A percentile compares a stretch with the other conserved stretches of the same genome.
Conservation (phyloP, 164 flowering plant species). For the Magnolia changhungtana region DNA sequence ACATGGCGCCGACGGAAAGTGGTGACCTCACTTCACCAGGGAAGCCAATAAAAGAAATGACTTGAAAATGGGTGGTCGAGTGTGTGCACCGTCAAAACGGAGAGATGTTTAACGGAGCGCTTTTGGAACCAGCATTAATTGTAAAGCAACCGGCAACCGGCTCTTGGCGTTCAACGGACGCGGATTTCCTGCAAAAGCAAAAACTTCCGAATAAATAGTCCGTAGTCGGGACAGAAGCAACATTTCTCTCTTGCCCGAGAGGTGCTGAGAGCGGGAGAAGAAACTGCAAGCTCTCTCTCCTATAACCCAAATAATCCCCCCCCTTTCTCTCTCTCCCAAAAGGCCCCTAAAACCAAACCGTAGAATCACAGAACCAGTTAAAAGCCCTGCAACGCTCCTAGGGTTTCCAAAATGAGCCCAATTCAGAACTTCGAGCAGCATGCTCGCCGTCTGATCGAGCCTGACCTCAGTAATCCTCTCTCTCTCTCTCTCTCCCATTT, state of each 20-base stretch:
- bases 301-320: neutral
- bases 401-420: conserved; percentile 60
- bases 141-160: too few species aligned
- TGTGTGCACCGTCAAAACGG: too few species aligned
- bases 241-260: neutral
- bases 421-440: conserved; percentile 95
- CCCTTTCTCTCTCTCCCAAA: neutral
- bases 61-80: too few species aligned
- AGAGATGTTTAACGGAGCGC: too few species aligned
- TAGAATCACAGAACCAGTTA: neutral
- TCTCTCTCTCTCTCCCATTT: neutral
- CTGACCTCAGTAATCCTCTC: conserved; percentile 52
- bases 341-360: neutral
- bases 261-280: neutral
- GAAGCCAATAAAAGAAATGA: too few species aligned
- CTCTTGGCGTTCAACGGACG: too few species aligned
- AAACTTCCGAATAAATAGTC: too few species aligned
- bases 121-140: too few species aligned
- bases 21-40: too few species aligned
- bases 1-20: too few species aligned
- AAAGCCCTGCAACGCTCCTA: neutral
- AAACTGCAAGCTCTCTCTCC: neutral
- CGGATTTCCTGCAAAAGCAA: too few species aligned
- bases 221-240: neutral
- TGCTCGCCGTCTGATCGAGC: conserved; percentile 69